Evolutionary conservation across 2,329 filamentous ascomycete species (phyloP), one percentile per base, ranked within the genome.

Genomic region (Claviceps sp.): DNA sequence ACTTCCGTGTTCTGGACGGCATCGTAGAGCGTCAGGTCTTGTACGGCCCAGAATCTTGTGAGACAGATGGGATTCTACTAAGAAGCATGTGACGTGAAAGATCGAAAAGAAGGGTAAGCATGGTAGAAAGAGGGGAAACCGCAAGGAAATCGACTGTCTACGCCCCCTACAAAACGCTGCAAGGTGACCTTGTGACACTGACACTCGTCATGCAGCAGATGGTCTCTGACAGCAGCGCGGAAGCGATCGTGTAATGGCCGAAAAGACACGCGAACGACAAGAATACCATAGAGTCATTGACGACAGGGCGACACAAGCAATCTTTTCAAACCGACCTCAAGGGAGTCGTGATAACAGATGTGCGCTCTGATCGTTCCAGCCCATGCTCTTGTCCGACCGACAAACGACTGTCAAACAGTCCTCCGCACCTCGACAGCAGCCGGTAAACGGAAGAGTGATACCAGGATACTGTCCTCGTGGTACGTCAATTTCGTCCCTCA

Each of bases 1-100:
- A 55, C 10, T 50, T 54, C 43, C 50, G 52, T 16, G 50, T 55
- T 37, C 53, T 43, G 14, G 50, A 19, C 34, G 52, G 52, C 52
- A 54, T 54, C 37, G 37, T 52, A 38, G 13, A 24, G 46, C 40
- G 22, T 43, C 46, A 19, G 19, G 42, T 53, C 40, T 51, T 46
- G 45, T 47, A 50, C 52, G 51, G 49, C 56, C 41, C 47, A 53
- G 38, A 38, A 34, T 22, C 16, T 50, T 37, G 24, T 50, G 44
- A n/a, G 51, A 38, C 48, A 16, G 26, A 37, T 24, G 16, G 30
- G 6, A 16, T 24, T 47, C 17, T 19, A 17, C 16, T 30, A 42
- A 38, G 42, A 43, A 42, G 39, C 48, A 50, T 50, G 48, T 50
- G 48, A 26, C 42, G 38, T 43, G 11, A 24, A 24, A 2, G 11